phyloP scores from a whole-genome alignment of 495 filamentous ascomycete genomes.

The Podospora tetraspora region DNA sequence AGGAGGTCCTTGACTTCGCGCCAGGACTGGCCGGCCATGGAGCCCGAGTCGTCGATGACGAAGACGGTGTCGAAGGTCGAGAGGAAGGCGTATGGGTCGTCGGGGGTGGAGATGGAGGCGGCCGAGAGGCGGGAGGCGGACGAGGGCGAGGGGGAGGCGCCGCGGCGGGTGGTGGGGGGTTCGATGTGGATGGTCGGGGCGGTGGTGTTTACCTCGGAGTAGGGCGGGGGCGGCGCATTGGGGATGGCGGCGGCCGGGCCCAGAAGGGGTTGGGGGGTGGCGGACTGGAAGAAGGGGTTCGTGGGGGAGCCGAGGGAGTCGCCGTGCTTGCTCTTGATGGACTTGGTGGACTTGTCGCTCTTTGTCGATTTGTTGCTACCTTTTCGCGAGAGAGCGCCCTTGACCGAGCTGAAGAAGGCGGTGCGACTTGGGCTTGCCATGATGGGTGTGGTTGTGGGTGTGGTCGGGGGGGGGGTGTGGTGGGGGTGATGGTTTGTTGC shows the following conservation, averaged over 20 bases:
- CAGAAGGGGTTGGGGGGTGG: background rate
- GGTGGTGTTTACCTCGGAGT: constrained; percentile 13
- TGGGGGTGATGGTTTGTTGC: background rate
- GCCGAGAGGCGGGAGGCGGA: constrained; percentile 19
- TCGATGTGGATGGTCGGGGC: constrained; percentile 20
- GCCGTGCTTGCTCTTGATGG: background rate
- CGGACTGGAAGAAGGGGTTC: constrained; percentile 6
- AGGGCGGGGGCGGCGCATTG: constrained; percentile 15
- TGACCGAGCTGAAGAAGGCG: constrained; percentile 20
- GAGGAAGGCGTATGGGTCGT: constrained; percentile 79
- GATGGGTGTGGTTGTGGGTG: background rate
- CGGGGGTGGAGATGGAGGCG: constrained; percentile 29
- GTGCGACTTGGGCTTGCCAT: constrained; percentile 8
- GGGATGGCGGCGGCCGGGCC: constrained; percentile 9
- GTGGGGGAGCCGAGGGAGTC: background rate
- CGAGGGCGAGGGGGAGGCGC: constrained; percentile 22
- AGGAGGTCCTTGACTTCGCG: constrained; percentile 68
- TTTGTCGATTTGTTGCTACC: constrained; percentile 10
- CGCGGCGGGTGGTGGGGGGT: background rate
- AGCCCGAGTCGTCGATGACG: constrained; percentile 86
- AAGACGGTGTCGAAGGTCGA: constrained; percentile 85
- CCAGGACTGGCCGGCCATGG: constrained; percentile 80
- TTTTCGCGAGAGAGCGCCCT: constrained; percentile 19
- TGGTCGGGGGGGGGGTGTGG: constrained; percentile 1
- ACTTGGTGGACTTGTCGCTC: background rate